Evolutionary conservation across 306 rosid genomes (phyloP), one percentile per base, ranked within the genome.

Genomic region (Lotus japonicus): DNA sequence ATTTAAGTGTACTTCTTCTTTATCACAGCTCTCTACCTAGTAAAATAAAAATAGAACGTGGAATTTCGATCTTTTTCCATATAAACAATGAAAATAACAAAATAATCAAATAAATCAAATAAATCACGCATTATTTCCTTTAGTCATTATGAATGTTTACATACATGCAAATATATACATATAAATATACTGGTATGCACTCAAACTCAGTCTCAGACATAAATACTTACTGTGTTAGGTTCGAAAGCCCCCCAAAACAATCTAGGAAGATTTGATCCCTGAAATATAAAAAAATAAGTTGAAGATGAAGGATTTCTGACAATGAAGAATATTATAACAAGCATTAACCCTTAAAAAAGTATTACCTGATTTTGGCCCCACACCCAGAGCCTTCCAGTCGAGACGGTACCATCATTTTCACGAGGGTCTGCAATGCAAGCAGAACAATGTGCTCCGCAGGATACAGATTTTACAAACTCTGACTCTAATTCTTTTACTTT

Each of bases 281-380:
- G 81, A 23, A 58, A 71, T 44, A 59, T 38, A 58, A 72, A 84
- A 84, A 57, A 17, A 51, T 50, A 13, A 64, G 51, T 58, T 41
- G 61, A 52, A 42, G 11, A 62, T 12, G 10, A 45, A 12, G 36
- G 62, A 58, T 68, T 65, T 67, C 19, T 26, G 10, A 66, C 39
- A 35, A 39, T 41, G 31, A 55, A 15, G 81, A 52, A 48, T 43
- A 58, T 3, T 35, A 60, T 8, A 53, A n/a, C 41, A 57, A 65
- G 62, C 6, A 57, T 21, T 44, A 57, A 65, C 50, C 45, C 19
- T 51, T 13, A 16, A 18, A 70, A 73, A 44, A 42, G 36, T 42
- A 19, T 41, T 72, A 87, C 98, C 97, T 92, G 98, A 74, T 92
- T 92, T 69, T 92, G 95, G 19, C 98, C 98, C 98, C 98, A 92